Evolutionary conservation across 2,329 filamentous ascomycete genomes (phyloP).

Genomic region (Colletotrichum zoysiae): DNA sequence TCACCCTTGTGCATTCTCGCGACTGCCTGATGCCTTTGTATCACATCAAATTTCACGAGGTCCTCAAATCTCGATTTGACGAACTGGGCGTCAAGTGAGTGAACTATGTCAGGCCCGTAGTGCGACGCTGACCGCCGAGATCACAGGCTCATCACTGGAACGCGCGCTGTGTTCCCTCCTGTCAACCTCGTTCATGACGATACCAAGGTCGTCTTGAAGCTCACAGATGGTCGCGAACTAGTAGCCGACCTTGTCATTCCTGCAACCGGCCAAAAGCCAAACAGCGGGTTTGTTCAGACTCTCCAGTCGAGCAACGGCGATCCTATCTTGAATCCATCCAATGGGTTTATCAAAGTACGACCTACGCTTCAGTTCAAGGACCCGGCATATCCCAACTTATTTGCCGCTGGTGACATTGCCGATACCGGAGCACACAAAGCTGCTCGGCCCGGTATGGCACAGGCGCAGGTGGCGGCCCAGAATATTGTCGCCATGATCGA

Average conservation of each 20-base stretch:
- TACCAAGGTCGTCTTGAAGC: neutral
- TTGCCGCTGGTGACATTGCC: slow-evolving; percentile 66
- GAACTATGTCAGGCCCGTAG: neutral
- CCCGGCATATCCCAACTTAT: slow-evolving; percentile 51
- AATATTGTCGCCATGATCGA: slow-evolving; percentile 60
- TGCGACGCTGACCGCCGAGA: neutral
- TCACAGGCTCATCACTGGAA: slow-evolving; percentile 11
- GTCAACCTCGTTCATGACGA: neutral
- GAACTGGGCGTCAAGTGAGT: slow-evolving; percentile 26
- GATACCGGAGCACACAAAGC: slow-evolving; percentile 56
- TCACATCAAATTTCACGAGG: slow-evolving; percentile 18
- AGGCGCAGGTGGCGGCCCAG: slow-evolving; percentile 57
- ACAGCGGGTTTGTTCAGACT: slow-evolving; percentile 13
- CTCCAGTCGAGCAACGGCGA: slow-evolving; percentile 5
- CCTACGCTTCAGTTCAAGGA: slow-evolving; percentile 59
- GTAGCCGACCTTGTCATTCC: slow-evolving; percentile 23
- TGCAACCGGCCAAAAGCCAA: slow-evolving; percentile 28
- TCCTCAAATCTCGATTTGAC: slow-evolving; percentile 17
- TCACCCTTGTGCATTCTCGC: slow-evolving; percentile 62
- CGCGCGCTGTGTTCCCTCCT: slow-evolving; percentile 5
- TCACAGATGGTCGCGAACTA: slow-evolving; percentile 18
- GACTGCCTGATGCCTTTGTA: slow-evolving; percentile 51
- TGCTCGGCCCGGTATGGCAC: slow-evolving; percentile 58
- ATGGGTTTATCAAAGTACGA: slow-evolving; percentile 53
- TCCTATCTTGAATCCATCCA: slow-evolving; percentile 5